Evolutionary conservation across 306 rosid genomes (phyloP), one percentile per base, ranked within the genome.

Genomic region (Sicyos baderoa): DNA sequence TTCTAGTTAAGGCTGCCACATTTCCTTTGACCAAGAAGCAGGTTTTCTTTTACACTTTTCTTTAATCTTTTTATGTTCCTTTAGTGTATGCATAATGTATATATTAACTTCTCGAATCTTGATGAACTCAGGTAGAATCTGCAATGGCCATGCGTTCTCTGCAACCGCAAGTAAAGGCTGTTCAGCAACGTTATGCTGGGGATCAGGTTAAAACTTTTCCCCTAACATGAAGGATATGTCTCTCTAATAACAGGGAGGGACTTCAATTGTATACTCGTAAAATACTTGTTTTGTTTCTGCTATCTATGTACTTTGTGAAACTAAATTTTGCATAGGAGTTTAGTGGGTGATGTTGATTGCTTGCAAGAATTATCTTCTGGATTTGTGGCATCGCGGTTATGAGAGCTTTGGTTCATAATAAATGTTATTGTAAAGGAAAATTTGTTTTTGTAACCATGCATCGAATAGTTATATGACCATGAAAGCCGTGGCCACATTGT

Each of bases 151-250:
- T 94, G 97, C 79, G 87, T 51, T 82, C 97, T 19, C 76, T 94
- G 85, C 99, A 94, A 76, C 99, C 99, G 67, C 97, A 88, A 77
- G 55, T 86, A 18, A 88, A 94, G 79, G 96, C 92, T 71, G 81
- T 94, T 68, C 97, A 94, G 71, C 80, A 94, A 77, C 90, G 77
- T 37, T 88, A 86, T 81, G 91, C 96, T 32, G 92, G 96, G 22
- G 89, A 94, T 83, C 95, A 85, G 97, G 99, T 88, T 57, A 7
- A 23, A 15, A 51, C 16, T 53, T 52, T 12, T 70, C 2, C 15
- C 60, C n/a, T 42, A 49, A 13, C 51, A 9, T 15, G 4, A 19
- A 71, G 52, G 16, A 55, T 71, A 10, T 15, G 23, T 42, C 15
- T 32, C 21, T 37, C 32, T 8, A 37, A 71, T 54, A 21, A 5